phyloP scores from a whole-genome alignment of 2,329 filamentous ascomycete species.

The Phialophora tarda region DNA sequence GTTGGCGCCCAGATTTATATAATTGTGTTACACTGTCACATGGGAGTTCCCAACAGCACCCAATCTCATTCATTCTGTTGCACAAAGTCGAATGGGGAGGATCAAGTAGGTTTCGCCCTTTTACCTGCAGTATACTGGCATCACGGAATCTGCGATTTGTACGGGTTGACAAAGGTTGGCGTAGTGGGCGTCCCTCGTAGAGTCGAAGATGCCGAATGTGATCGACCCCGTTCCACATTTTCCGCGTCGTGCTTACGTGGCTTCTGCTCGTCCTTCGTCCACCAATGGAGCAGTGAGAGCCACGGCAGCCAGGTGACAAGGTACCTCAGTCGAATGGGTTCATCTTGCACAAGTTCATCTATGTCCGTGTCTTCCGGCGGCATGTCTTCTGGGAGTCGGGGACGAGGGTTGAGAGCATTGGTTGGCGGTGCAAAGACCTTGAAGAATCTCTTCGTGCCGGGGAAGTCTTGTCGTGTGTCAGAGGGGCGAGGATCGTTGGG shows the following conservation, averaged over 20 bases:
- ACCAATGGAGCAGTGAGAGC: constrained; percentile 29
- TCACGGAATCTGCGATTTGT: constrained; percentile 13
- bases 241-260: constrained; percentile 8
- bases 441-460: constrained; percentile 16
- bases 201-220: constrained; percentile 12
- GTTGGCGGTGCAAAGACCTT: constrained; percentile 26
- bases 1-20: background rate
- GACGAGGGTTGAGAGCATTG: constrained; percentile 1
- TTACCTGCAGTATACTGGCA: background rate
- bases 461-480: constrained; percentile 11
- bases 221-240: constrained; percentile 13
- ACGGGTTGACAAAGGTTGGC: constrained; percentile 19
- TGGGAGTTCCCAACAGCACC: background rate
- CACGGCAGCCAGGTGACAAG: constrained; percentile 31
- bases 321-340: constrained; percentile 12
- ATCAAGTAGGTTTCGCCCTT: background rate
- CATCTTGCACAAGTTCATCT: constrained; percentile 14
- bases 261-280: constrained; percentile 18
- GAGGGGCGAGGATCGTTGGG: constrained; percentile 8
- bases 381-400: constrained; percentile 13
- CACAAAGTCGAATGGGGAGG: background rate
- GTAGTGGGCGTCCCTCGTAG: constrained; percentile 15
- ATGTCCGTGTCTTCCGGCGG: constrained; percentile 24
- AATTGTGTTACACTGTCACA: background rate
- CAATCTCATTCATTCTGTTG: background rate